These are phyloP conservation scores for Apophysomyces variabilis DNA, from an alignment of 371 early-diverging fungal genomes.

Conservation along the genomic window DNA sequence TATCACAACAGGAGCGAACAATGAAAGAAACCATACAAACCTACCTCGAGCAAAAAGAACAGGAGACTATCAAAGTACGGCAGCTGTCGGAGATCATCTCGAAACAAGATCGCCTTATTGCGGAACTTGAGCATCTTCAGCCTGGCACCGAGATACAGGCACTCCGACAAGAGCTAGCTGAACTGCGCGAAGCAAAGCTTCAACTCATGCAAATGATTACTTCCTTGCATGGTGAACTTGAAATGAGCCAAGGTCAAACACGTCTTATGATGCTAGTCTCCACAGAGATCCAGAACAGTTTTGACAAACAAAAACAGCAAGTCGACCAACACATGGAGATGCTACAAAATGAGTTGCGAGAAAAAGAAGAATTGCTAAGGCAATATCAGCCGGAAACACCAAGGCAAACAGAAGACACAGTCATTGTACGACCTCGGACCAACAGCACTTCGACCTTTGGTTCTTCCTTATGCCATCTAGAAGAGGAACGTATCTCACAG, in stretches of 20 bases:
- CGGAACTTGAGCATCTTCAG: constrained; percentile 22
- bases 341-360: constrained; percentile 22
- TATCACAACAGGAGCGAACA: constrained; percentile 24
- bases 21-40: constrained; percentile 15
- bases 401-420: background rate
- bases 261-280: constrained; percentile 37
- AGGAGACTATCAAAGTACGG: constrained; percentile 20
- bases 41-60: constrained; percentile 27
- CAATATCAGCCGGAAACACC: background rate
- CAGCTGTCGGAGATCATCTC: constrained; percentile 31
- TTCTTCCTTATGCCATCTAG: constrained; percentile 4
- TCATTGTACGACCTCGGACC: background rate
- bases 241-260: constrained; percentile 37
- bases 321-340: constrained; percentile 17
- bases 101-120: constrained; percentile 40
- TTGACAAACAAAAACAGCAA: constrained; percentile 21
- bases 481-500: background rate
- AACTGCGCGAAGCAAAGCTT: constrained; percentile 22
- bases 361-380: constrained; percentile 6
- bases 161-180: constrained; percentile 24
- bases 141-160: background rate
- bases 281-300: constrained; percentile 38
- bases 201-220: constrained; percentile 24
- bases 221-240: constrained; percentile 28
- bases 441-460: constrained; percentile 16